Evolutionary conservation across 148 eudicot genomes (phyloP), one percentile per base, ranked within the genome.

Genomic region (Cornus kousa): DNA sequence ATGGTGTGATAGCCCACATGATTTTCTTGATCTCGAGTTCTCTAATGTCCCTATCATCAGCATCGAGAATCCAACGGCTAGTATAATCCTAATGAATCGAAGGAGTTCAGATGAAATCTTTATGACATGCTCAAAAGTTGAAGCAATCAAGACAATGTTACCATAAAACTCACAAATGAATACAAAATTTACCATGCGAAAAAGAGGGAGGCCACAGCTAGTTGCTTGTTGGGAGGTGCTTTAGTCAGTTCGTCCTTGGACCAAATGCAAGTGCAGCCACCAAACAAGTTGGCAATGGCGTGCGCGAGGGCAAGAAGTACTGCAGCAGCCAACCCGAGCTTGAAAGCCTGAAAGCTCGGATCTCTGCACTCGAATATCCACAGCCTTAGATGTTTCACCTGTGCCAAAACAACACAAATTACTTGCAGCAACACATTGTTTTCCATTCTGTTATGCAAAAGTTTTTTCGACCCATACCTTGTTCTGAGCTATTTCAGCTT

Each of bases 401-500:
- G 85, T 35, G 8, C 20, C 5, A 19, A 3, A 62, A 62, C 24
- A 17, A 62, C 66, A 24, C 11, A 1, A 62, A 28, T 28, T 28
- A 28, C 0, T 28, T 28, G 28, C 28, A 28, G 28, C 28, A 28
- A 28, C 28, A 19, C 39, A 12, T 69, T 2, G 35, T 69, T 62
- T 62, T 5, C 9, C 19, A 13, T 62, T 62, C 23, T n/a, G 48
- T 3, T 43, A 43, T 62, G 7, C 23, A 17, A 17, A 17, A 17
- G 66, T 0, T 4, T 19, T 57, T 17, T 17, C 0, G 3, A 62
- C 66, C 0, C 28, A n/a, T 62, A 94, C 98, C 95, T 86, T 94
- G 85, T 92, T 87, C 82, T 96, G 97, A 72, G 94, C 89, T 32
- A 91, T 31, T 81, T 96, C 95, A n/a, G 98, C 98, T 81, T 93